A percentile compares a stretch with the other conserved stretches of the same genome.
phyloP scores from a whole-genome alignment of 768 basidiomycete genomes.

The Paxillus involutus region DNA sequence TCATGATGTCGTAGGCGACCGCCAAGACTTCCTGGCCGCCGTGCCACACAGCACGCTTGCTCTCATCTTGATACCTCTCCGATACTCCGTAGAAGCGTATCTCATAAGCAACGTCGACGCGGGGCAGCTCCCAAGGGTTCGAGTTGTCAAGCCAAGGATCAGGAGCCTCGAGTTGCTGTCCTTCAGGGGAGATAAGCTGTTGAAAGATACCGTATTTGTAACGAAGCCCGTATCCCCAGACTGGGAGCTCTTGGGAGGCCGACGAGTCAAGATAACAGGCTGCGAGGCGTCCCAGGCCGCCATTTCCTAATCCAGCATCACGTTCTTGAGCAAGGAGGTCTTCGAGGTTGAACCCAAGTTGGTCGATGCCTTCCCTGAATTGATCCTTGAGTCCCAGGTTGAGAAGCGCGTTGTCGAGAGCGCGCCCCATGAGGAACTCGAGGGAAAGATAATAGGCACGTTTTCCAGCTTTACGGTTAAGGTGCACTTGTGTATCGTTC shows the following conservation, averaged over 20 bases:
- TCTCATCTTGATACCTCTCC: constrained; percentile 61
- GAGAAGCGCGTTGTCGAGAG: constrained; percentile 78
- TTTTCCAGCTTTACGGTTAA: constrained; percentile 83
- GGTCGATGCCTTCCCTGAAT: constrained; percentile 63
- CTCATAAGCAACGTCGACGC: constrained; percentile 81
- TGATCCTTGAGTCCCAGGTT: constrained; percentile 84
- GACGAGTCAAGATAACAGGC: constrained; percentile 97
- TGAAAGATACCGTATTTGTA: constrained; percentile 98
- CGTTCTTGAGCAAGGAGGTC: constrained; percentile 87
- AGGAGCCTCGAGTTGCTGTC: constrained; percentile 84
- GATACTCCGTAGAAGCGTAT: constrained; percentile 89
- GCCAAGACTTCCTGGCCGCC: constrained; percentile 95
- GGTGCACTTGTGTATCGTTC: constrained; percentile 78
- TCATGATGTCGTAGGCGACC: constrained; percentile 92
- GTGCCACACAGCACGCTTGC: constrained; percentile 67
- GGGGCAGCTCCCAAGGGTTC: constrained; percentile 88
- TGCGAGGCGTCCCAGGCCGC: constrained; percentile 92
- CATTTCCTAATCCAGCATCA: constrained; percentile 94
- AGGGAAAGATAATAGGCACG: constrained; percentile 95
- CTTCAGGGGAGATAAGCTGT: constrained; percentile 82
- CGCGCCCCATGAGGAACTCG: constrained; percentile 87
- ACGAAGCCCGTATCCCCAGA: constrained; percentile 93
- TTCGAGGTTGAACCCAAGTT: constrained; percentile 89
- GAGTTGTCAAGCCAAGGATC: constrained; percentile 90
- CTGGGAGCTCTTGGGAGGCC: constrained; percentile 85